These are phyloP conservation scores for Manihot esculenta DNA, from an alignment of 441 rosid genomes.

Conservation along the genomic window DNA sequence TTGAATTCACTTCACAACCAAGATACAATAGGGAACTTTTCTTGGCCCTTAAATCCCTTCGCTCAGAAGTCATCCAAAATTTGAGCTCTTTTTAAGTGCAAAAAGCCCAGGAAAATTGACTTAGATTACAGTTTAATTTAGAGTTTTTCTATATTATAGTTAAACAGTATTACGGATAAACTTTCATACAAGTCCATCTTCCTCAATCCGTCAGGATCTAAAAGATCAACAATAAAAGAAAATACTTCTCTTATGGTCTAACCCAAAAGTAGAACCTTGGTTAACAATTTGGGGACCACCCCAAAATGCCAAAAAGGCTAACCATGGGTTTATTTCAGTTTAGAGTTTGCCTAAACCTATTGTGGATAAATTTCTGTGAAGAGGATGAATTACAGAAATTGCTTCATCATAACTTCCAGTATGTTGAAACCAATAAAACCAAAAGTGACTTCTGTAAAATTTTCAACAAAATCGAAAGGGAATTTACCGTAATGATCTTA, in stretches of 20 bases:
- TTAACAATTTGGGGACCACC: neutral
- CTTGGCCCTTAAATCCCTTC: neutral
- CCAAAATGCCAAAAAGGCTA: neutral
- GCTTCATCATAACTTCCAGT: neutral
- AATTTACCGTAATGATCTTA: neutral
- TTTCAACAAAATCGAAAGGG: neutral
- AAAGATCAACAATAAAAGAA: neutral
- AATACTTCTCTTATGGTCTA: neutral
- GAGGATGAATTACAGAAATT: neutral
- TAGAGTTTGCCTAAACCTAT: constrained; percentile 5
- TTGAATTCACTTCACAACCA: neutral
- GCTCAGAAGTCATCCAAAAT: neutral
- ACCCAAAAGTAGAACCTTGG: too few species aligned
- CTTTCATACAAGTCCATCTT: neutral
- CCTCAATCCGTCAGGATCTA: neutral
- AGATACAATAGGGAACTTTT: neutral
- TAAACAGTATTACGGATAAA: too few species aligned
- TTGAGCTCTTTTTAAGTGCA: constrained; percentile 6
- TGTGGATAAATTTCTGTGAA: neutral
- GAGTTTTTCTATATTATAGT: neutral
- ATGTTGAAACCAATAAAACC: neutral
- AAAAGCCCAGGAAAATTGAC: neutral
- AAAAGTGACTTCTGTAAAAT: neutral
- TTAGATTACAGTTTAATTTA: neutral
- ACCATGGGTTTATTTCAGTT: neutral